Conservation (phyloP, 75 land plant species). For the Picea glauca region DNA sequence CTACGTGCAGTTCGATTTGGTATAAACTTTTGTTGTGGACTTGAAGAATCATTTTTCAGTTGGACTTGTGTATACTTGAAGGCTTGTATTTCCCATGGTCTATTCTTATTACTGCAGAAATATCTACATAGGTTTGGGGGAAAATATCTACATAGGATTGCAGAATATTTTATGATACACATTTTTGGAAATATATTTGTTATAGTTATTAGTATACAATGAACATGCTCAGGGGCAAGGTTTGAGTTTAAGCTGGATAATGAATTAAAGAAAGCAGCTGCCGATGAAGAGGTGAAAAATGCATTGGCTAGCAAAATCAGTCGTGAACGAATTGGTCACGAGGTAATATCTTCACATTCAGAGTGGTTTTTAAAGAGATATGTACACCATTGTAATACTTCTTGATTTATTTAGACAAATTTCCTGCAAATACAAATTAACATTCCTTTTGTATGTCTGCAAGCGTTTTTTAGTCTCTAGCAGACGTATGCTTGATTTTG, state of each 20-base stretch:
- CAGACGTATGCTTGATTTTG: not conserved
- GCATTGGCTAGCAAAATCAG: conserved; percentile 84
- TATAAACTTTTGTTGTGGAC: conserved; percentile 19
- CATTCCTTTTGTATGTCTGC: not conserved
- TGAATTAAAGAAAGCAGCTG: conserved; percentile 77
- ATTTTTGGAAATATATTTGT: not conserved
- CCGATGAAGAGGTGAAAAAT: conserved; percentile 66
- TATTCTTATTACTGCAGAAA: not conserved
- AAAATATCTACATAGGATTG: too few species aligned
- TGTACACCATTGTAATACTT: not conserved
- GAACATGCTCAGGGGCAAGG: conserved; percentile 66
- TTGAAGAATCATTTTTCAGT: not conserved
- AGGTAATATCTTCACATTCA: conserved; percentile 39
- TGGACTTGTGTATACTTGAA: too few species aligned
- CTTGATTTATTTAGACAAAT: not conserved
- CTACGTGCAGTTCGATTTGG: conserved; percentile 96
- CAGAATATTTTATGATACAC: not conserved
- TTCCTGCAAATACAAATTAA: not conserved
- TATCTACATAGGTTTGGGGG: not conserved
- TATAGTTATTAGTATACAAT: not conserved
- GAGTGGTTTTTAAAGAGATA: not conserved
- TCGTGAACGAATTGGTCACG: conserved; percentile 90
- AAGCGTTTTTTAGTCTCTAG: not conserved
- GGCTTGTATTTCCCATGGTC: too few species aligned
- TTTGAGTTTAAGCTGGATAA: conserved; percentile 76